These are phyloP conservation scores for Ogataea naganishii DNA, from an alignment of 805 yeast species.

Conservation along the genomic window DNA sequence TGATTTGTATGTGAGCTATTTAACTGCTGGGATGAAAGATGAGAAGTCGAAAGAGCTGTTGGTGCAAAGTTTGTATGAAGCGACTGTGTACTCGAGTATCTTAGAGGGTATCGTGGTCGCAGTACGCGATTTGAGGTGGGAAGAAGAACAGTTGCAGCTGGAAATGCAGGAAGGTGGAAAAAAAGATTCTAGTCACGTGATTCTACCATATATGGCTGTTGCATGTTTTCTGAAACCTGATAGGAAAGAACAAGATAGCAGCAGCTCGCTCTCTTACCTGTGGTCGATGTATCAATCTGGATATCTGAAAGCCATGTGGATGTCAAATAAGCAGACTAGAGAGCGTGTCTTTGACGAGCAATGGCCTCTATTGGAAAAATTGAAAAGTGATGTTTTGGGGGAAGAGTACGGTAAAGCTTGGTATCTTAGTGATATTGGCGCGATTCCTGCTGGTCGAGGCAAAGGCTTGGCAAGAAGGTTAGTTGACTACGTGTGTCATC, in stretches of 20 bases:
- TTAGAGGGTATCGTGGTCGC: constrained; percentile 41
- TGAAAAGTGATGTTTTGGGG: constrained; percentile 34
- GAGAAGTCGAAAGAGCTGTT: constrained; percentile 28
- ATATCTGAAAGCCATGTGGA: constrained; percentile 24
- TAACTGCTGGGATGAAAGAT: constrained; percentile 31
- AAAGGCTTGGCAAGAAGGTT: constrained; percentile 47
- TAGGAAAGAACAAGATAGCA: constrained; percentile 14
- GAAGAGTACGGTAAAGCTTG: constrained; percentile 33
- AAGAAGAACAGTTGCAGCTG: constrained; percentile 30
- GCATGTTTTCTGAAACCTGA: constrained; percentile 37
- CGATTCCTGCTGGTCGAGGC: constrained; percentile 49
- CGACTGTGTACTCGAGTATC: constrained; percentile 41
- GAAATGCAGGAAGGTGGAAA: constrained; percentile 28
- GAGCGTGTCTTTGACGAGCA: constrained; percentile 43
- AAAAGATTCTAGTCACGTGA: constrained; percentile 25
- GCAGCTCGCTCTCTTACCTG: constrained; percentile 23
- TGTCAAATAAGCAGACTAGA: constrained; percentile 33
- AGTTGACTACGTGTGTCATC: constrained; percentile 39
- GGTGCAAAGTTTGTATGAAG: constrained; percentile 45
- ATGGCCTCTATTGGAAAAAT: constrained; percentile 34
- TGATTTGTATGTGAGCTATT: constrained; percentile 45
- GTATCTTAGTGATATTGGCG: constrained; percentile 54
- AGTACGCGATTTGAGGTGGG: constrained; percentile 39
- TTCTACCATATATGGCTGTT: constrained; percentile 47
- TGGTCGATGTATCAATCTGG: constrained; percentile 26